Evolutionary conservation across 225 moss, liverwort and hornwort species (phyloP), one percentile per base, ranked within the genome.

Genomic region (Ulota crispa): DNA sequence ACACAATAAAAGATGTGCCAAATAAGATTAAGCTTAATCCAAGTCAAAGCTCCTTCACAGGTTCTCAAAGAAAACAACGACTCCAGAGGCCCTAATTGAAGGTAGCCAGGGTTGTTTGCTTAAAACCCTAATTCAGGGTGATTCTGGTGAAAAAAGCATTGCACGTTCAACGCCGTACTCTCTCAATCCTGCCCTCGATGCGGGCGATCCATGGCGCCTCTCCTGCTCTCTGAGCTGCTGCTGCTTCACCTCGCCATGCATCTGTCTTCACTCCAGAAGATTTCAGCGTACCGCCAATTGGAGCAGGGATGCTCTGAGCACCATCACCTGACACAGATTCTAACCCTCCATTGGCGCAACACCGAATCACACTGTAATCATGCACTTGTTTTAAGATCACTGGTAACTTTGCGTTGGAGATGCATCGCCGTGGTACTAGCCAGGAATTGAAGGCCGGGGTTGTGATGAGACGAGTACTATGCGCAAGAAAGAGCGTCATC

Each of bases 131-230:
- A 19, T 78, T 54, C 39, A 39, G 39, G 39, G 39, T 39, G 39
- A 9, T 39, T 39, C 9, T 2, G 39, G 9, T 39, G 1, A 6
- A 39, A 39, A 39, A 39, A 39, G 39, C 39, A 39, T 6, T 52
- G 37, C 11, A 2, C 24, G 18, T 68, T 28, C 42, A 30, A 65
- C 52, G 27, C 28, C 80, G 61, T 87, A 87, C 85, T 82, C 59
- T 87, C 80, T 87, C 86, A 47, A 89, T 73, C 57, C 41, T 57
- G 41, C 54, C 43, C 64, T 87, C 89, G 57, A 66, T 73, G 45
- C 12, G 80, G 27, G 53, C 24, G 15, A 62, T 63, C 89, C 85
- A 85, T 19, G 19, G 59, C 67, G 68, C 37, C 70, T 32, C 18
- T 12, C 26, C 67, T 39, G 53, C 65, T 28, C 21, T 23, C 28